Evolutionary conservation across 345 rosid genomes (phyloP), one percentile per base, ranked within the genome.

Genomic region (Melaleuca quinquenervia): DNA sequence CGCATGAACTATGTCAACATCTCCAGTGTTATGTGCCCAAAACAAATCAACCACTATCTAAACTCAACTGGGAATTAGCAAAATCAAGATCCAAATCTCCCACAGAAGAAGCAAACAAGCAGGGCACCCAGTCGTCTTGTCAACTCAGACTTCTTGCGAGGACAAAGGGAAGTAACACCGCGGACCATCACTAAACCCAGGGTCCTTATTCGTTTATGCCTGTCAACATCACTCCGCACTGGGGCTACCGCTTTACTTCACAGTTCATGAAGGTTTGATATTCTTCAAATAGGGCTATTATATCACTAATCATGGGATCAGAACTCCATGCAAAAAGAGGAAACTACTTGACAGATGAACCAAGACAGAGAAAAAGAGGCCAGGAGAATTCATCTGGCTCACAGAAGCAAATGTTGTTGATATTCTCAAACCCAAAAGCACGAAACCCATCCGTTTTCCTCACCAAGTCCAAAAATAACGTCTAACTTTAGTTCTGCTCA

Each of bases 1-100:
- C 21, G 1, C 75, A 29, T 8, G 44, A 64, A 64, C 76, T 64
- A 29, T 22, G 29, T 29, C 11, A 29, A 3, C 76, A 29, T 64
- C 2, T 15, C 15, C 76, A 64, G 44, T 29, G 21, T 64, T 3
- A 64, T 15, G 0, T 1, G 11, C 76, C 76, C 44, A 0, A 64
- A 29, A 32, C 22, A 8, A 1, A 16, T 29, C 75, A 64, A 15
- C 21, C 44, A 15, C 21, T 0, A 7, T 64, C 76, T 64, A 64
- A 64, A 29, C 44, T 64, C 0, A 0, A 64, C 44, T 64, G 76
- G 36, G 76, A 62, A 62, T 62, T 29, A 62, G 75, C 44, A 62
- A 62, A 27, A 62, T 62, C 41, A 2, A 64, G 24, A 16, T 70
- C 78, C 78, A 64, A 64, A 44, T 64, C 76, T 64, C 45, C 45